These are phyloP conservation scores for Melocanna baccifera DNA, from an alignment of 176 grass and related monocot species.

Conservation along the genomic window DNA sequence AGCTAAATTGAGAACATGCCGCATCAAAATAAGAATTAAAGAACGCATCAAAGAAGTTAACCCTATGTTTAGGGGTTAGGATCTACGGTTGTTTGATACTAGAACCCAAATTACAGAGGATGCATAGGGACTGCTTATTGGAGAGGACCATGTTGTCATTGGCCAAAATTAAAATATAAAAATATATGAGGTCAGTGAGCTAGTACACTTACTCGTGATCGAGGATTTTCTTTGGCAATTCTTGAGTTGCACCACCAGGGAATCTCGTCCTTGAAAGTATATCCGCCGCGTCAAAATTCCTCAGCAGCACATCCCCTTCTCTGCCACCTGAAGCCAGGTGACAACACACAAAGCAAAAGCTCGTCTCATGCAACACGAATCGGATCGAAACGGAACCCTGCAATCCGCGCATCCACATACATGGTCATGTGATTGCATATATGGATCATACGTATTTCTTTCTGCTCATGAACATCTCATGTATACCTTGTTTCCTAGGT, in stretches of 20 bases:
- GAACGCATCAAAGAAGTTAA: background rate
- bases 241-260: conserved; percentile 22
- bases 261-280: conserved; percentile 79
- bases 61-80: background rate
- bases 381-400: conserved; percentile 89
- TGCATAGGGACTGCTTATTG: background rate
- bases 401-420: background rate
- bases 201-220: conserved; percentile 73
- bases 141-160: background rate
- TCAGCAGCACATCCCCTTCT: conserved; percentile 63
- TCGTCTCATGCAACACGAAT: conserved; percentile 67
- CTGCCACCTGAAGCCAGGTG: conserved; percentile 92
- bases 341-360: conserved; percentile 93
- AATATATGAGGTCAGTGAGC: background rate
- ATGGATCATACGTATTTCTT: conserved; percentile 1
- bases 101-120: background rate
- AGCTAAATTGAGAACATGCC: background rate
- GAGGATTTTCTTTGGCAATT: conserved; percentile 77
- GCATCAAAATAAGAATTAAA: conserved; percentile 23
- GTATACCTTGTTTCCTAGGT: conserved; percentile 90
- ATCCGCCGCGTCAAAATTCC: conserved; percentile 64
- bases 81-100: background rate
- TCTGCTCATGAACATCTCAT: background rate
- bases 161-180: background rate
- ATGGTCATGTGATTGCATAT: conserved; percentile 9